Base-by-base conservation (phyloP, 2,329 filamentous ascomycete species). In the Aspergillus ochraceus region DNA sequence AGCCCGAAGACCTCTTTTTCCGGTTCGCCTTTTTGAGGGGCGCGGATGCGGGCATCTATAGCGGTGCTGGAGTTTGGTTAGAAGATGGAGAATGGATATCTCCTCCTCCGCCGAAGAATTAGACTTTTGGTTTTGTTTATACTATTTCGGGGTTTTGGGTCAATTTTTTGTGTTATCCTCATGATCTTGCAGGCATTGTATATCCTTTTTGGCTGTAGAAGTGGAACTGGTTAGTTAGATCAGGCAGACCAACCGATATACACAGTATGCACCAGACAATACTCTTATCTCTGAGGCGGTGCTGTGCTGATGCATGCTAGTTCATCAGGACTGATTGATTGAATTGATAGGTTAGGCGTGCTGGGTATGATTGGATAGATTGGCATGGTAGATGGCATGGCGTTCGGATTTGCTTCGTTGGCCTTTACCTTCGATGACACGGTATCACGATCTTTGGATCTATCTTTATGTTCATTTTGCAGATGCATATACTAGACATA, bases 21-120 rank as follows among this genome's bases (percentile, higher is more conserved):
- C 74, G 79, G 8, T 81, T 81, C 62, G 79, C 79, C 0, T 81
- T 79, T 66, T 66, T 81, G 55, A 74, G 71, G 26, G 77, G 77
- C 14, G 71, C 76, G 6, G 71, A 74, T 52, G 73, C 75, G 14
- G 77, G 77, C 6, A 67, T 64, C 42, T 79, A 79, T 54, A 70
- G 77, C 3, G 71, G 71, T 11, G 64, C 73, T 32, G 77, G 76
- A 4, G 75, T 79, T 20, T 79, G 77, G 77, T 58, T 71, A 36
- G 70, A 69, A 50, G 71, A 77, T 57, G 75, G 75, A 39, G 57
- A 61, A 6, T 77, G 75, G 75, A 65, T 66, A n/a, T 64, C 74
- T 6, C 70, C 74, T 3, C 56, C 63, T 14, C 52, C 65, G 12
- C 70, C 70, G 4, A 70, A 69, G 54, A 46, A 57, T 39, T 73